Percentiles rank a stretch among this genome's conserved stretches.
These are phyloP conservation scores for Babesia caballi DNA, from an alignment of 169 alveolate species.

Conservation along the genomic window DNA sequence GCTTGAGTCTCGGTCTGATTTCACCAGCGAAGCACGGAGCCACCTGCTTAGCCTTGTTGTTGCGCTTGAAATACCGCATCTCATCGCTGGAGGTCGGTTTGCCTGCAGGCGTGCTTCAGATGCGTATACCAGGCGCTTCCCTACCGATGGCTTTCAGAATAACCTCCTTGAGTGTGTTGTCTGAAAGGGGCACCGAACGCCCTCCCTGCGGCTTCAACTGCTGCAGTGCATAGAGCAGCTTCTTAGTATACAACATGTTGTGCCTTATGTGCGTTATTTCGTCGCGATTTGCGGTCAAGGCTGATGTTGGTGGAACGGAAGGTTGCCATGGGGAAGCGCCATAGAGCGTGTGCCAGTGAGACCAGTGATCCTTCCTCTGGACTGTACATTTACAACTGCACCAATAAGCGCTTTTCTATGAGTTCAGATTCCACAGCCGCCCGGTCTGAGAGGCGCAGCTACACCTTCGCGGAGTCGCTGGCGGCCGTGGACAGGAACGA, in stretches of 20 bases:
- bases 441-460: constrained; percentile 4
- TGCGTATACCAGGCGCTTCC: not conserved
- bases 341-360: too few species aligned
- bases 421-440: too few species aligned
- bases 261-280: not conserved
- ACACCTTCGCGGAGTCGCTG: constrained; percentile 47
- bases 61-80: constrained; percentile 35
- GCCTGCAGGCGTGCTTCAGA: constrained; percentile 3
- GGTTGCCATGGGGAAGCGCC: not conserved
- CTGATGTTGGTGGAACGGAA: not conserved
- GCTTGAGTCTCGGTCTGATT: constrained; percentile 67
- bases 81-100: constrained; percentile 62
- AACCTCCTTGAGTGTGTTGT: constrained; percentile 49
- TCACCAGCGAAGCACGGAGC: constrained; percentile 73
- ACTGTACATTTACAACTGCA: too few species aligned
- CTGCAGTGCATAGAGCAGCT: constrained; percentile 21
- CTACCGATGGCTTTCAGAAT: constrained; percentile 50
- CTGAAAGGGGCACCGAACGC: constrained; percentile 31
- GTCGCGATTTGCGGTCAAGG: too few species aligned
- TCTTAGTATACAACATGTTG: constrained; percentile 20
- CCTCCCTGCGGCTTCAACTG: not conserved
- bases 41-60: constrained; percentile 51
- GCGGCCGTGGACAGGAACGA: constrained; percentile 54
- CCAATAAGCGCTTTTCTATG: too few species aligned
- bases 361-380: too few species aligned